phyloP scores from a whole-genome alignment of 495 filamentous ascomycete genomes.

The Tuber magnatum region DNA sequence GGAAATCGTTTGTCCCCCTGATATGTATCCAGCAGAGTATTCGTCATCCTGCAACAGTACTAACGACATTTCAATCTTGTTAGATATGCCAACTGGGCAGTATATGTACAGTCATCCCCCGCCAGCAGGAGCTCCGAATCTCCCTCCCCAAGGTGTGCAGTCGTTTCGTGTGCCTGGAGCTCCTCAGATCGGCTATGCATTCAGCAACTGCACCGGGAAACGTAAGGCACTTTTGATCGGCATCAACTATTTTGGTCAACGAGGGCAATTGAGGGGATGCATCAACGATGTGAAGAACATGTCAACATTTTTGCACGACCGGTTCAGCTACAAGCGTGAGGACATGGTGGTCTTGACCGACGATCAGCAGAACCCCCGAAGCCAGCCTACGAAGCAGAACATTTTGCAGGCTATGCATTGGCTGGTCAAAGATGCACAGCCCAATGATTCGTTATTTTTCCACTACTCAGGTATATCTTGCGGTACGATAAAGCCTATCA shows the following conservation, averaged over 20 bases:
- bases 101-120: conserved; percentile 29
- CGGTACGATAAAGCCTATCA: conserved; percentile 12
- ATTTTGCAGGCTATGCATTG: conserved; percentile 97
- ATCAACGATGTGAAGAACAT: conserved; percentile 99
- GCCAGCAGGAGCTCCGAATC: conserved; percentile 47
- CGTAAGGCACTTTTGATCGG: conserved; percentile 91
- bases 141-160: conserved; percentile 55
- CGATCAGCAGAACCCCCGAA: conserved; percentile 95
- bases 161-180: conserved; percentile 67
- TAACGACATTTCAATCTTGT: background rate
- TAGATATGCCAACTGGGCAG: conserved; percentile 34
- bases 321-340: conserved; percentile 88
- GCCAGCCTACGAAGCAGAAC: conserved; percentile 91
- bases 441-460: conserved; percentile 96
- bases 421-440: conserved; percentile 88
- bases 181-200: conserved; percentile 68
- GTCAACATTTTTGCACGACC: conserved; percentile 82
- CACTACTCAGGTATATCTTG: conserved; percentile 75
- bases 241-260: conserved; percentile 95
- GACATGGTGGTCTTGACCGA: conserved; percentile 98
- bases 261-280: conserved; percentile 84
- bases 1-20: conserved; percentile 29
- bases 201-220: conserved; percentile 83
- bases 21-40: conserved; percentile 7
- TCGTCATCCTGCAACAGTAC: background rate